Conservation (phyloP, 2,329 filamentous ascomycete species). For the Gliomastix tumulicola region DNA sequence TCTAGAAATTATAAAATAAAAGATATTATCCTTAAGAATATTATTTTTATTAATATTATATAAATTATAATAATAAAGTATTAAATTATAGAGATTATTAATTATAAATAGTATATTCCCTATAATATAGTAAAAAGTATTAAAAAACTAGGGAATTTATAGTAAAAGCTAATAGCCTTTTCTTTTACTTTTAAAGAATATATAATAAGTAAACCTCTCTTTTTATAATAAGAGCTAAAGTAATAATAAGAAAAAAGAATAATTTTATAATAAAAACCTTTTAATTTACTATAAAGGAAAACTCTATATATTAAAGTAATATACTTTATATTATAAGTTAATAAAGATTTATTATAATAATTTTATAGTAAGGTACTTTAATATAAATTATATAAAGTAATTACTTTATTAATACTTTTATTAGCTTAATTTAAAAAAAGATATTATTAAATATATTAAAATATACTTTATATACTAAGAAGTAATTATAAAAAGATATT, state of each 20-base stretch:
- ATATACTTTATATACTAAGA: background rate
- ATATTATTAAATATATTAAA: background rate
- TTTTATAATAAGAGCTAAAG: background rate
- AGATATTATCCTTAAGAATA: background rate
- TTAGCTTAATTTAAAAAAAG: conserved; percentile 1
- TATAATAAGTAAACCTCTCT: background rate
- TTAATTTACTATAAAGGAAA: background rate
- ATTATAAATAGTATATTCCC: background rate
- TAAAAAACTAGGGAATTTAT: background rate
- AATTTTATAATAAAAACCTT: background rate
- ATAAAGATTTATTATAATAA: background rate
- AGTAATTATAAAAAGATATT: background rate
- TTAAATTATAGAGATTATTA: background rate
- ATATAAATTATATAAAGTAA: background rate
- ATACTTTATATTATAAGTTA: background rate
- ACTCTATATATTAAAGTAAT: background rate
- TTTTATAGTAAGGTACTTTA: background rate
- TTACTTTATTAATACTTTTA: background rate
- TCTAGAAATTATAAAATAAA: background rate
- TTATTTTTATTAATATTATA: background rate
- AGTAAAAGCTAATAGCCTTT: background rate
- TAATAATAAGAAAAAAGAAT: background rate
- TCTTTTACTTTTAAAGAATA: background rate
- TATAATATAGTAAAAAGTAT: background rate
- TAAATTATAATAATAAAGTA: background rate